Conservation (phyloP, 192 early-diverging fungal genomes). For the Backusella australiensis region DNA sequence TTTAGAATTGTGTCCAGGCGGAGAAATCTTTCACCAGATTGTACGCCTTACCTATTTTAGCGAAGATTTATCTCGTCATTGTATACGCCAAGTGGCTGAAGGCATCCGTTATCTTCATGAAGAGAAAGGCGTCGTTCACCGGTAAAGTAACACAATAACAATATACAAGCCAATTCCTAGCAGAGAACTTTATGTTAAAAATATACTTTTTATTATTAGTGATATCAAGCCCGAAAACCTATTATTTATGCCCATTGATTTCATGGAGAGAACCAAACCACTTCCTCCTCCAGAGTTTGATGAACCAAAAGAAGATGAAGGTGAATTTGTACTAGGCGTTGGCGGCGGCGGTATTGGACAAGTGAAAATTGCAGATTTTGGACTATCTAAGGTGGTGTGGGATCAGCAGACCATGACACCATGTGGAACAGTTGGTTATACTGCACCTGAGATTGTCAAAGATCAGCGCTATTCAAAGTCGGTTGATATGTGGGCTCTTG, state of each 20-base stretch:
- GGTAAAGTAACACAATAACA: constrained; percentile 25
- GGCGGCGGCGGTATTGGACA: constrained; percentile 82
- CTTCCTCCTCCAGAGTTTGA: constrained; percentile 40
- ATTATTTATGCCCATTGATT: constrained; percentile 69
- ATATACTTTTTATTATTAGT: constrained; percentile 28
- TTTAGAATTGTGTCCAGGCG: constrained; percentile 80
- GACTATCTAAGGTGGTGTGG: constrained; percentile 84
- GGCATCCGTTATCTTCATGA: constrained; percentile 85
- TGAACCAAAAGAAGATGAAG: constrained; percentile 74
- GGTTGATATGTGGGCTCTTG: constrained; percentile 86
- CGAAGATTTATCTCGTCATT: constrained; percentile 74
- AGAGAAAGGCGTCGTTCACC: constrained; percentile 73
- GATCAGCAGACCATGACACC: constrained; percentile 86
- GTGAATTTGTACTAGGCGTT: constrained; percentile 66
- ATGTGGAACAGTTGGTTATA: constrained; percentile 91
- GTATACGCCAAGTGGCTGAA: constrained; percentile 84
- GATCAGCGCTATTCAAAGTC: constrained; percentile 78
- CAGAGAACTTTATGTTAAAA: background rate
- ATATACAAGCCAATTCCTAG: background rate
- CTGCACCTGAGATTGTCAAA: constrained; percentile 89
- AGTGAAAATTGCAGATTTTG: constrained; percentile 91
- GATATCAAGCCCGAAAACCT: constrained; percentile 96
- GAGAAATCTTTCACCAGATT: constrained; percentile 89
- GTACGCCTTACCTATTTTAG: constrained; percentile 80
- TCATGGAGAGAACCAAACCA: constrained; percentile 44